Conservation (phyloP, 495 filamentous ascomycete genomes). For the Neurospora tetrasperma region DNA sequence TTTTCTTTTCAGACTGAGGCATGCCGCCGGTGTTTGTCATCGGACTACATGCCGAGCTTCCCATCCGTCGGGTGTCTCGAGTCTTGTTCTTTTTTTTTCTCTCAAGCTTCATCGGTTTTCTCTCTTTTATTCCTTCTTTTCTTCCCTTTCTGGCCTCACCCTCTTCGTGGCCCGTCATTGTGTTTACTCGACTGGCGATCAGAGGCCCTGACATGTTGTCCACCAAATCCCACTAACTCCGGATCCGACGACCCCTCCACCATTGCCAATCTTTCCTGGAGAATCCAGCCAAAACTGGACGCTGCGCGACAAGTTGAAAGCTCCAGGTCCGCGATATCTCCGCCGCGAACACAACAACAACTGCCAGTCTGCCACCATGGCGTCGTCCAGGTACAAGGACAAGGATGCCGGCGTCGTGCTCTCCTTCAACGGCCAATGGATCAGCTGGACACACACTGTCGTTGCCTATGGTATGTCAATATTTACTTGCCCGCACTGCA, state of each 20-base stretch:
- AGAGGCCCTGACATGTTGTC: neutral
- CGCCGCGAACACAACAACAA: neutral
- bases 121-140: neutral
- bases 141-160: neutral
- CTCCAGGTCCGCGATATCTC: neutral
- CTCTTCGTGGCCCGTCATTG: neutral
- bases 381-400: conserved; percentile 69
- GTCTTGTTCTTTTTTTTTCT: neutral
- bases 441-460: conserved; percentile 78
- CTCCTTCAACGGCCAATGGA: conserved; percentile 80
- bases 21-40: neutral
- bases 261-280: neutral
- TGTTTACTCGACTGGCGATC: neutral
- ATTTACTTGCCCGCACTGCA: neutral
- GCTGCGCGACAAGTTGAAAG: neutral
- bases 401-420: conserved; percentile 62
- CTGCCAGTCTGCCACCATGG: conserved; percentile 11
- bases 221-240: neutral
- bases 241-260: neutral
- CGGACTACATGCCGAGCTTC: neutral
- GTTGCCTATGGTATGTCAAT: conserved; percentile 60
- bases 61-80: neutral
- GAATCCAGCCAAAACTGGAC: neutral
- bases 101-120: too few species aligned
- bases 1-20: neutral